Evolutionary conservation across 2,329 filamentous ascomycete species (phyloP), one percentile per base, ranked within the genome.

Genomic region (Aureobasidium sp.): DNA sequence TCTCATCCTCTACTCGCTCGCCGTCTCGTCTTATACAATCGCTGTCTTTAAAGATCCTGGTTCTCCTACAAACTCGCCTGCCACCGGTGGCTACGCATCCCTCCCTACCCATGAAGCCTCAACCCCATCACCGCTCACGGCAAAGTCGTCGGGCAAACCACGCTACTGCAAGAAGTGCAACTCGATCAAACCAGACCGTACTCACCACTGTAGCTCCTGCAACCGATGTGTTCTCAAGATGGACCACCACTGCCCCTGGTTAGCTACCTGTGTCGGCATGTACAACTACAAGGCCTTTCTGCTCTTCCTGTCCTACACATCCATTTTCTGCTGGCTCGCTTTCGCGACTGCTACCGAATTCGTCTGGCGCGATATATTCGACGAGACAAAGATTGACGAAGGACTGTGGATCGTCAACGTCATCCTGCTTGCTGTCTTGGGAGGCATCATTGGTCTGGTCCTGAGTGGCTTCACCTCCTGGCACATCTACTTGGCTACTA

Each of bases 121-220:
- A 3, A 31, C 51, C 23, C 65, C 64, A 29, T 91, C 92, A 11
- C 92, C 92, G 43, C 92, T 97, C 74, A 98, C 95, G 1, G 96
- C 98, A 75, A 99, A 96, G 80, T 91, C 93, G 66, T 94, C 93
- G 48, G 96, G 96, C 72, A 92, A 93, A 73, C 82, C 92, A 61
- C 89, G 96, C 64, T 98, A 92, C 83, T 99, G 96, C 86, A 98
- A 98, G 82, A 99, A 99, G 82, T 99, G 96, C 79, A 93, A 97
- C 81, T 91, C 91, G 61, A 89, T 93, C 69, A 99, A 99, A 82
- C 96, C 96, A 48, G 96, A 99, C 81, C 93, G 96, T 68, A 90
- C 95, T 36, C 96, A 99, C 79, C 96, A 99, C 83, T 99, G 96
- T 85, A 97, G 94, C 15, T 97, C 94, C 5, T 99, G 96, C 81